phyloP scores from a whole-genome alignment of 495 filamentous ascomycete species.

The Cercophora samala region DNA sequence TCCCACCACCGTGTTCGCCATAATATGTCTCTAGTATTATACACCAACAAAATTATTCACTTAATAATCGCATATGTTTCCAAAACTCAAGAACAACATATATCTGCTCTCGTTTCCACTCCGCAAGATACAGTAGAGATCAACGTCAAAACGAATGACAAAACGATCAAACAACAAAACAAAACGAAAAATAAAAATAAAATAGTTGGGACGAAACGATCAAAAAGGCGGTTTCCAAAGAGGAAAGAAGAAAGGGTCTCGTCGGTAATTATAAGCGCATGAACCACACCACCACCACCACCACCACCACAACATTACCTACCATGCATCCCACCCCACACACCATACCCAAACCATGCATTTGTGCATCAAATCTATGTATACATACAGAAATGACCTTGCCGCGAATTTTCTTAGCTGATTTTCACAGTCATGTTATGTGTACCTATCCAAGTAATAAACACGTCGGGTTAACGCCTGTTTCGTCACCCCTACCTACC shows the following conservation, averaged over 20 bases:
- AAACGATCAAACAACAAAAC: not conserved
- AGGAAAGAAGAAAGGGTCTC: not conserved
- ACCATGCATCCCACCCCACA: slow-evolving; percentile 5
- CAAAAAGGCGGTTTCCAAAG: not conserved
- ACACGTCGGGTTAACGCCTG: slow-evolving; percentile 4
- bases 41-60: not conserved
- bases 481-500: not conserved
- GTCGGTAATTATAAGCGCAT: not conserved
- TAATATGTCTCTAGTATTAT: not conserved
- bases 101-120: not conserved
- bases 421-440: not conserved
- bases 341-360: not conserved
- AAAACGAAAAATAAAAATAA: not conserved
- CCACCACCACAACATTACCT: not conserved
- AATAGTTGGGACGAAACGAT: not conserved
- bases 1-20: not conserved
- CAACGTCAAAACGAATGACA: slow-evolving; percentile 4
- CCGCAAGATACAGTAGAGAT: not conserved
- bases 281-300: not conserved
- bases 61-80: not conserved
- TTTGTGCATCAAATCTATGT: not conserved
- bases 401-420: not conserved
- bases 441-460: slow-evolving; percentile 12
- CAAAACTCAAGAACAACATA: not conserved
- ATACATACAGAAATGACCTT: not conserved